Percentiles rank a stretch among this genome's conserved stretches.
Evolutionary conservation across 495 filamentous ascomycete genomes (phyloP).

Genomic region (Aspergillus bridgeri): DNA sequence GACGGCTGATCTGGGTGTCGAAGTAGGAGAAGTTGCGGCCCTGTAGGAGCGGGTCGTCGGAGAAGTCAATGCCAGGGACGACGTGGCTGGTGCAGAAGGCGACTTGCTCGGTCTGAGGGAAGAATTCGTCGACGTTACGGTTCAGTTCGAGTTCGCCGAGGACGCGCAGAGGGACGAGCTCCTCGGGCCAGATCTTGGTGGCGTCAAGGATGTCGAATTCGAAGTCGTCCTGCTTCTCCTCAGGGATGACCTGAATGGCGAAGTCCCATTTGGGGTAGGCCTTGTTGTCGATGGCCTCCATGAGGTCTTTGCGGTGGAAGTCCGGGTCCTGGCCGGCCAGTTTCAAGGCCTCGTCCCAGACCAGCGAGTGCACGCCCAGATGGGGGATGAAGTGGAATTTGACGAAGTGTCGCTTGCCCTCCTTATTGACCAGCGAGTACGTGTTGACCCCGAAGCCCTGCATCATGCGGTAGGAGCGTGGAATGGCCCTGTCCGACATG

Average conservation of each 20-base stretch:
- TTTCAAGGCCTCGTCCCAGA: constrained; percentile 82
- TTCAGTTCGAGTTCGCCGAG: constrained; percentile 83
- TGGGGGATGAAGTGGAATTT: constrained; percentile 71
- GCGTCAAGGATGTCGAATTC: constrained; percentile 89
- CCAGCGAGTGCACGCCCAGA: constrained; percentile 68
- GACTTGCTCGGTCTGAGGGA: constrained; percentile 73
- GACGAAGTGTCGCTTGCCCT: constrained; percentile 63
- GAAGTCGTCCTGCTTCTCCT: constrained; percentile 73
- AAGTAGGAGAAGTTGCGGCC: constrained; percentile 86
- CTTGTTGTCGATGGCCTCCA: constrained; percentile 65
- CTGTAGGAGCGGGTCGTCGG: constrained; percentile 78
- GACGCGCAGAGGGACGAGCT: constrained; percentile 71
- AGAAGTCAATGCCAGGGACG: constrained; percentile 84
- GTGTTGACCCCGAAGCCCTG: constrained; percentile 80
- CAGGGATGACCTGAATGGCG: constrained; percentile 71
- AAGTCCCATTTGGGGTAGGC: constrained; percentile 77
- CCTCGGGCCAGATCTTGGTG: constrained; percentile 91
- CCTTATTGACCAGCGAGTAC: constrained; percentile 59
- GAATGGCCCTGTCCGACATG: constrained; percentile 71
- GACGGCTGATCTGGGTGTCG: constrained; percentile 79
- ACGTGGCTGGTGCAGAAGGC: constrained; percentile 86
- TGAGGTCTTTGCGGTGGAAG: constrained; percentile 72
- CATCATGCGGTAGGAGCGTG: constrained; percentile 73
- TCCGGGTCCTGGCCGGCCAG: constrained; percentile 75
- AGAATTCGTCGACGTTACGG: constrained; percentile 81